phyloP scores from a whole-genome alignment of 805 yeast genomes.

The Saturnispora dispora region DNA sequence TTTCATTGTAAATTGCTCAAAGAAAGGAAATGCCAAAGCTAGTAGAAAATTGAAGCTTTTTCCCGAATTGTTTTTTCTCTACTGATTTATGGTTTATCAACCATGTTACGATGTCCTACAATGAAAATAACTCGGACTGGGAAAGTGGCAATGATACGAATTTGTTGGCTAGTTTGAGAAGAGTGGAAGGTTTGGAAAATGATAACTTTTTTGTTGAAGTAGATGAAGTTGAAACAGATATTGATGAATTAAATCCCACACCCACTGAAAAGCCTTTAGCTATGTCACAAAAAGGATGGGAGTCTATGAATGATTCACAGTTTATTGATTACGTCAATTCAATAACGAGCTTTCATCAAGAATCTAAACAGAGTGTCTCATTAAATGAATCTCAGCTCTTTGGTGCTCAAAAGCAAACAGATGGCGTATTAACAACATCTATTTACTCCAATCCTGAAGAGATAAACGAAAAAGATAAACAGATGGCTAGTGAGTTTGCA shows the following conservation, averaged over 20 bases:
- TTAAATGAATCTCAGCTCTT: not conserved
- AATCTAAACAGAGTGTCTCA: not conserved
- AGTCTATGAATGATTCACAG: constrained; percentile 32
- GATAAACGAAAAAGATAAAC: constrained; percentile 3
- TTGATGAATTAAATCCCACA: constrained; percentile 2
- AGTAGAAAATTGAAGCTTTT: not conserved
- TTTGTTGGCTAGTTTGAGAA: not conserved
- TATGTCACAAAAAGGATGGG: constrained; percentile 16
- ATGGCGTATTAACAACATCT: not conserved
- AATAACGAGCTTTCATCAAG: constrained; percentile 5
- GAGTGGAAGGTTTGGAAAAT: not conserved
- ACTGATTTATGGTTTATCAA: not conserved
- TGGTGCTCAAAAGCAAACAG: constrained; percentile 3
- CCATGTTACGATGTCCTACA: constrained; percentile 1
- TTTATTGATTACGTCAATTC: constrained; percentile 30
- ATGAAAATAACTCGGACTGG: constrained; percentile 3
- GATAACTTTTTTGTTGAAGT: not conserved
- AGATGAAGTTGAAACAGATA: constrained; percentile 8
- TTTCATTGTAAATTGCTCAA: not conserved
- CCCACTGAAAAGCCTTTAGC: not conserved
- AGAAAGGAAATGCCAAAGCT: not conserved
- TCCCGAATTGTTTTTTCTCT: not conserved
- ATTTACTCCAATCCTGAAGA: constrained; percentile 5
- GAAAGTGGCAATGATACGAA: constrained; percentile 1
- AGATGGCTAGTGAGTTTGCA: constrained; percentile 26